phyloP scores from a whole-genome alignment of 2,329 filamentous ascomycete genomes.

The Neofusicoccum ribis region DNA sequence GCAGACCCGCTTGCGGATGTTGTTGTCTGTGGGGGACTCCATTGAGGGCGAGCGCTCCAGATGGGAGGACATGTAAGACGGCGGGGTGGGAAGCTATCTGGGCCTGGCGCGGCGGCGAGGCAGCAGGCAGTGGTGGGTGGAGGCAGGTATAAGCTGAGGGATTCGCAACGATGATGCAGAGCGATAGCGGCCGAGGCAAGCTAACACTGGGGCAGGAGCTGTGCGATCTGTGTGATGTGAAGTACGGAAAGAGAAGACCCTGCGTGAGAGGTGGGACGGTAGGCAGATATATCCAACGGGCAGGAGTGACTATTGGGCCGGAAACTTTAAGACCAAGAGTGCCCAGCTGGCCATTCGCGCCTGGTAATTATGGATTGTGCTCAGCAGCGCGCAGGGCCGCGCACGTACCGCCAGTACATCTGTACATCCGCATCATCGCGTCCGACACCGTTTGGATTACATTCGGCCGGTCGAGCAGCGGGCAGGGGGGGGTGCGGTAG shows the following conservation, averaged over 20 bases:
- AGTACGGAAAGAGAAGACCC: background rate
- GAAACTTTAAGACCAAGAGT: conserved; percentile 19
- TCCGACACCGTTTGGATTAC: conserved; percentile 21
- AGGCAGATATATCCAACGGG: conserved; percentile 18
- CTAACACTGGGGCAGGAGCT: conserved; percentile 33
- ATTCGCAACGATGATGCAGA: conserved; percentile 6
- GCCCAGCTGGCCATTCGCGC: conserved; percentile 17
- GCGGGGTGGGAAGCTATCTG: background rate
- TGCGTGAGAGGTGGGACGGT: conserved; percentile 14
- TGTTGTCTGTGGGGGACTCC: conserved; percentile 43
- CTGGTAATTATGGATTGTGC: conserved; percentile 21
- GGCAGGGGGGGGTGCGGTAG: conserved; percentile 15
- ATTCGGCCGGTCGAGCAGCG: conserved; percentile 18
- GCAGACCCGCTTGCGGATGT: conserved; percentile 62
- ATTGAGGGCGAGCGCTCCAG: conserved; percentile 36
- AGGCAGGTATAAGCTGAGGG: background rate
- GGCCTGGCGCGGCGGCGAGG: background rate
- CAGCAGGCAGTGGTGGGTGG: background rate
- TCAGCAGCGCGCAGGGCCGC: conserved; percentile 19
- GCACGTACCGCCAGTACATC: conserved; percentile 21
- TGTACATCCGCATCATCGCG: conserved; percentile 20
- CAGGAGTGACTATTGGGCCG: conserved; percentile 18
- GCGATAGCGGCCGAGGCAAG: conserved; percentile 21
- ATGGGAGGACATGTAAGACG: conserved; percentile 13
- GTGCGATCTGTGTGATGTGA: conserved; percentile 4